Conservation (phyloP, 1,139 yeast genomes). For the Yamadazyma membranifaciens region DNA sequence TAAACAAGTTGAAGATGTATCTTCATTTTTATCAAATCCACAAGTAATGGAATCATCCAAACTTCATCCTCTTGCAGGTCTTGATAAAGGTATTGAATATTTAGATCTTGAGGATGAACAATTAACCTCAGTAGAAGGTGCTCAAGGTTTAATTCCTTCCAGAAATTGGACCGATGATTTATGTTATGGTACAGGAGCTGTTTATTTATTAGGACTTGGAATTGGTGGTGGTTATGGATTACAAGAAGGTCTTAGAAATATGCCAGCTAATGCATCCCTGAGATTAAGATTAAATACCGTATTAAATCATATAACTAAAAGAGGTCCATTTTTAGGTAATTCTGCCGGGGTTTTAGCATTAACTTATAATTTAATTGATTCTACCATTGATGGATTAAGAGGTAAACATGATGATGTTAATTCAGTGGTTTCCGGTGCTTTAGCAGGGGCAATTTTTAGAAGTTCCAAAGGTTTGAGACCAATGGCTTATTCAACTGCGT, state of each 20-base stretch:
- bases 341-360: slow-evolving; percentile 92
- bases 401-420: slow-evolving; percentile 87
- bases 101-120: slow-evolving; percentile 83
- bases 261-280: slow-evolving; percentile 71
- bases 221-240: slow-evolving; percentile 88
- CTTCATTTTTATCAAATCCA: slow-evolving; percentile 57
- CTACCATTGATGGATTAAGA: slow-evolving; percentile 73
- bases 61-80: slow-evolving; percentile 92
- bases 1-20: slow-evolving; percentile 60
- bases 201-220: slow-evolving; percentile 75
- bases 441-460: slow-evolving; percentile 90
- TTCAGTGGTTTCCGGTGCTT: slow-evolving; percentile 84
- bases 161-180: slow-evolving; percentile 97
- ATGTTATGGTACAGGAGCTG: slow-evolving; percentile 97
- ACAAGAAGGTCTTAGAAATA: slow-evolving; percentile 75
- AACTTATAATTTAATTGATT: slow-evolving; percentile 80
- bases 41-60: slow-evolving; percentile 67
- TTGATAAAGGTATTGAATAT: slow-evolving; percentile 85
- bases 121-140: slow-evolving; percentile 72
- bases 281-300: slow-evolving; percentile 85
- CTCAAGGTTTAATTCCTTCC: slow-evolving; percentile 87
- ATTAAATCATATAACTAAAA: slow-evolving; percentile 85
- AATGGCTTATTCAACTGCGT: slow-evolving; percentile 80
- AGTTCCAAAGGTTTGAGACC: slow-evolving; percentile 83
- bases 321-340: slow-evolving; percentile 96